These are phyloP conservation scores for Akanthomyces lecanii DNA, from an alignment of 2,329 filamentous ascomycete species.

Conservation along the genomic window DNA sequence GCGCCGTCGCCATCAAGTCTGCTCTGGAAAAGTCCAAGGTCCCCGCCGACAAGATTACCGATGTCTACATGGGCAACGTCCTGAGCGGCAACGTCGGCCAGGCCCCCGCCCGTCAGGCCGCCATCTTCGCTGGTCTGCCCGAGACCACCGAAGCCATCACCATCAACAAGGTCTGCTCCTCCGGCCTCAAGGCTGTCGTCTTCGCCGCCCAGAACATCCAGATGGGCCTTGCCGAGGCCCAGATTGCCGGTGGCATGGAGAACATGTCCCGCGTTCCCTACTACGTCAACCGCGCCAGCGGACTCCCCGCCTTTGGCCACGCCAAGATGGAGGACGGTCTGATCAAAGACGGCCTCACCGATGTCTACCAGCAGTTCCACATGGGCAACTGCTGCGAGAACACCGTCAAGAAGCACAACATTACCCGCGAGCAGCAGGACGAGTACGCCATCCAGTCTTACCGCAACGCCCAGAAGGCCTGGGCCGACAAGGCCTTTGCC, in stretches of 20 bases:
- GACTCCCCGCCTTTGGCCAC: constrained; percentile 80
- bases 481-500: constrained; percentile 75
- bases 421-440: constrained; percentile 85
- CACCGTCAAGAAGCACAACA: constrained; percentile 79
- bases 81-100: constrained; percentile 81
- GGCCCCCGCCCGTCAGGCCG: constrained; percentile 85
- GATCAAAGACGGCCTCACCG: constrained; percentile 91
- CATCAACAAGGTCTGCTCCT: constrained; percentile 97
- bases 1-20: constrained; percentile 85
- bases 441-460: constrained; percentile 87
- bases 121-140: constrained; percentile 81
- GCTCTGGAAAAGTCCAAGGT: constrained; percentile 83
- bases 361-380: constrained; percentile 94
- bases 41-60: constrained; percentile 73
- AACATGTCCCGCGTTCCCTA: constrained; percentile 95
- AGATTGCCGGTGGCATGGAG: constrained; percentile 95
- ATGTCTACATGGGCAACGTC: constrained; percentile 98
- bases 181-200: constrained; percentile 85
- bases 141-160: constrained; percentile 81
- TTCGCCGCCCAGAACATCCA: constrained; percentile 94
- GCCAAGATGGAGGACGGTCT: constrained; percentile 85
- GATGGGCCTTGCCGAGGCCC: constrained; percentile 80
- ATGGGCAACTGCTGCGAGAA: constrained; percentile 98
- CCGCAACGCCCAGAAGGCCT: constrained; percentile 83
- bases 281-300: constrained; percentile 78